Evolutionary conservation across 2,329 filamentous ascomycete species (phyloP).

Genomic region (Blastomyces gilchristii): DNA sequence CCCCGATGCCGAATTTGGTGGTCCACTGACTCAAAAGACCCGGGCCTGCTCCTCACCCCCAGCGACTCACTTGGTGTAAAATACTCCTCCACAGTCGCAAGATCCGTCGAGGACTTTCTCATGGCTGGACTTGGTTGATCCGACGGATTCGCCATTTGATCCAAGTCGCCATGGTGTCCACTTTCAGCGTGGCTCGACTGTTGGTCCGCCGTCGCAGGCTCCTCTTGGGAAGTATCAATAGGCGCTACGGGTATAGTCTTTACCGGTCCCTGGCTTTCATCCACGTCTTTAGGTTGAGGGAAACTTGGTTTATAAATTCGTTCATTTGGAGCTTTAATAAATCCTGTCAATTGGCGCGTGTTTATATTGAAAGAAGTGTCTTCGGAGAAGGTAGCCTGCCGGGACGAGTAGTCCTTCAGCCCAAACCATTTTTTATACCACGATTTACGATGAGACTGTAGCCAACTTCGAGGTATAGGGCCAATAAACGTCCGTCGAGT

Average conservation of each 20-base stretch:
- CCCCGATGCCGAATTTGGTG: background rate
- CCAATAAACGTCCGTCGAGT: constrained; percentile 55
- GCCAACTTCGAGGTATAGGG: constrained; percentile 55
- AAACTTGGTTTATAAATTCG: constrained; percentile 22
- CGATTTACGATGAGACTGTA: constrained; percentile 51
- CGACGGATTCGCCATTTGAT: background rate
- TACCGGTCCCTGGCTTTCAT: constrained; percentile 17
- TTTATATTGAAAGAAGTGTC: constrained; percentile 32
- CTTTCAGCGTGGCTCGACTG: background rate
- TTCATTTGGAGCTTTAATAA: constrained; percentile 22
- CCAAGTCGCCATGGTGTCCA: background rate
- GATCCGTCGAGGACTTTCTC: background rate
- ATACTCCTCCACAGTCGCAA: background rate
- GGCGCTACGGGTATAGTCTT: constrained; percentile 11
- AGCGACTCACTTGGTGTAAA: constrained; percentile 3
- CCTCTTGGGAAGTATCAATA: constrained; percentile 9
- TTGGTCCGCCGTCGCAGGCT: background rate
- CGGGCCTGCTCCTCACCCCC: background rate
- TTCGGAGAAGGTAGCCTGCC: constrained; percentile 43
- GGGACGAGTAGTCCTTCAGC: constrained; percentile 39
- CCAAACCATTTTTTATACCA: constrained; percentile 47
- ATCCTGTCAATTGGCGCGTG: constrained; percentile 24
- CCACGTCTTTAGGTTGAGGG: constrained; percentile 26
- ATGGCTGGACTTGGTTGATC: background rate
- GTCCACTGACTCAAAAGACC: background rate